phyloP scores from a whole-genome alignment of 768 basidiomycete species.

The Trametes sanguinea region DNA sequence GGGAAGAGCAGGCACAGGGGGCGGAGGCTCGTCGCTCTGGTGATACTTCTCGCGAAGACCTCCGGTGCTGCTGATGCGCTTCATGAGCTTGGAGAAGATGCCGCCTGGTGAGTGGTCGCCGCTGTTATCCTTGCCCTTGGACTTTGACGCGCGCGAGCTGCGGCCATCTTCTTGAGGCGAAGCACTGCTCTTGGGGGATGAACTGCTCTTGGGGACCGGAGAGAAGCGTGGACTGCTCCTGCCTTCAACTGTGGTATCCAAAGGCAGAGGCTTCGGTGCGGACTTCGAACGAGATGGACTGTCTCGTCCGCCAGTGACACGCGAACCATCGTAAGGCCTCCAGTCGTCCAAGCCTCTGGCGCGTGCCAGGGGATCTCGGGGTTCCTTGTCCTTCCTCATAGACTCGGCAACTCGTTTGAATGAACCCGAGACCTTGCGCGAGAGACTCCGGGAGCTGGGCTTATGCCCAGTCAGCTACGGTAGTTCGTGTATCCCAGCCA shows the following conservation, averaged over 20 bases:
- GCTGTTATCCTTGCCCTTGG: constrained; percentile 24
- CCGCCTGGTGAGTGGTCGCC: constrained; percentile 36
- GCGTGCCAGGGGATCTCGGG: constrained; percentile 4
- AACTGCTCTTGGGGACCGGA: constrained; percentile 3
- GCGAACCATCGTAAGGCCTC: constrained; percentile 22
- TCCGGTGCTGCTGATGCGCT: constrained; percentile 61
- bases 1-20: constrained; percentile 65
- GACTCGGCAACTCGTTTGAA: constrained; percentile 31
- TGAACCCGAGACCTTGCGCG: constrained; percentile 40
- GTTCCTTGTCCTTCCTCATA: constrained; percentile 20
- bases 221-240: constrained; percentile 15
- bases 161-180: constrained; percentile 18
- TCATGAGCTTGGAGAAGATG: constrained; percentile 69
- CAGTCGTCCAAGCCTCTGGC: constrained; percentile 12
- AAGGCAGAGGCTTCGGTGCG: constrained; percentile 3
- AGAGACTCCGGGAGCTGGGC: constrained; percentile 27
- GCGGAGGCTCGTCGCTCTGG: constrained; percentile 34
- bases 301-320: neutral
- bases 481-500: constrained; percentile 20
- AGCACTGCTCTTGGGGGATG: constrained; percentile 2
- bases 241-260: constrained; percentile 4
- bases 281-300: constrained; percentile 1
- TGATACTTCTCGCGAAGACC: constrained; percentile 59
- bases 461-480: neutral
- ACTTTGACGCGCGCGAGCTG: constrained; percentile 15